These are phyloP conservation scores for Rhodotorula graminis DNA, from an alignment of 768 basidiomycete species.

Conservation along the genomic window DNA sequence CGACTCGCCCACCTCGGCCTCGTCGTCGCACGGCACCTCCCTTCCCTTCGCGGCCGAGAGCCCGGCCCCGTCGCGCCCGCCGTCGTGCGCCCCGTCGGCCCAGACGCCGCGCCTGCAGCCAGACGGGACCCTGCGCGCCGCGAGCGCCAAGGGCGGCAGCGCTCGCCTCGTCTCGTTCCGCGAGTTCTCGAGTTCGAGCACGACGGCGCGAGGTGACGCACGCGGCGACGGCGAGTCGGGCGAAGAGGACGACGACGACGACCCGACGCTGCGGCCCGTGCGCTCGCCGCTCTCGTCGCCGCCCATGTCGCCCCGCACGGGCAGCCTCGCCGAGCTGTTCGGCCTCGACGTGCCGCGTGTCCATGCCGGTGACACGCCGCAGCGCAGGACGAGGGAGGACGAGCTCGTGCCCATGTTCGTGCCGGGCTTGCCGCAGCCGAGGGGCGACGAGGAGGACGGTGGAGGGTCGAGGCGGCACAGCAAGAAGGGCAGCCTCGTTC, in stretches of 20 bases:
- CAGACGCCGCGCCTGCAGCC: background rate
- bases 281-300: background rate
- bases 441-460: background rate
- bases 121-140: background rate
- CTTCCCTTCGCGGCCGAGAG: background rate
- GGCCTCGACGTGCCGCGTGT: conserved; percentile 23
- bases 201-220: background rate
- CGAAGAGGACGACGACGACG: conserved; percentile 1
- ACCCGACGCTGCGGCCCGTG: conserved; percentile 12
- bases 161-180: background rate
- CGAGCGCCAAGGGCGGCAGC: background rate
- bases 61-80: background rate
- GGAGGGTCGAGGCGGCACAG: background rate
- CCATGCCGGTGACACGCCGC: background rate
- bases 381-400: background rate
- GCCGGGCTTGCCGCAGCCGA: background rate
- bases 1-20: background rate
- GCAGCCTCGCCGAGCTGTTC: conserved; percentile 20
- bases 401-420: conserved; percentile 24
- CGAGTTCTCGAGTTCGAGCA: background rate
- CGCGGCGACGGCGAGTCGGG: background rate
- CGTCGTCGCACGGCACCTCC: background rate
- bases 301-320: background rate
- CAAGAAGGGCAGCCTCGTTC: conserved; percentile 26
- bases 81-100: background rate